Conservation (phyloP, 305 asterid genomes). For the Fraxinus floribunda region DNA sequence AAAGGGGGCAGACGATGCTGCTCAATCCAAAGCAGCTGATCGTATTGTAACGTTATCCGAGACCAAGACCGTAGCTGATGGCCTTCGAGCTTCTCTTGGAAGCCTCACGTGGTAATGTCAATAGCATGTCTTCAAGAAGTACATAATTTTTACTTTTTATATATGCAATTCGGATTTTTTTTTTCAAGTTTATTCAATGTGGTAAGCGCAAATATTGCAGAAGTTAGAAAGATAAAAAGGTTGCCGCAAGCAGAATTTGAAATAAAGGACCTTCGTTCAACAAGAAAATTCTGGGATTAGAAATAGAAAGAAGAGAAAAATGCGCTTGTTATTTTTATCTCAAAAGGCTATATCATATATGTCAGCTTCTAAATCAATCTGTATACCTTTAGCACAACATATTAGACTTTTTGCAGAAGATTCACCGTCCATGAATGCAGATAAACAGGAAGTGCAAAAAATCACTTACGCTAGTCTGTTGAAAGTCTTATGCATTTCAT, state of each 20-base stretch:
- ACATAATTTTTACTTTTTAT: not conserved
- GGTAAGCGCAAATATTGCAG: not conserved
- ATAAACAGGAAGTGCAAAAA: not conserved
- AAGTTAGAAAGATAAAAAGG: not conserved
- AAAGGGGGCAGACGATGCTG: conserved; percentile 88
- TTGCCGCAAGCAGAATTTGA: not conserved
- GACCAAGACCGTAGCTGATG: conserved; percentile 82
- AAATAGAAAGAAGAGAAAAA: not conserved
- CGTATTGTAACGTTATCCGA: conserved; percentile 55
- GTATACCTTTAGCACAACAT: not conserved
- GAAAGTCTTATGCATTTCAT: not conserved
- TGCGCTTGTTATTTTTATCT: not conserved
- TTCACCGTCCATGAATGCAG: not conserved
- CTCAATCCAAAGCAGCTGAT: conserved; percentile 66
- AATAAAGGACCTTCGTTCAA: not conserved
- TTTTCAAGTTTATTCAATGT: not conserved
- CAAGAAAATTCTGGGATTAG: not conserved
- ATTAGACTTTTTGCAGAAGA: not conserved
- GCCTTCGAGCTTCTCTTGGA: conserved; percentile 90
- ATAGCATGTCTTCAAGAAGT: not conserved
- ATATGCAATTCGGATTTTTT: not conserved
- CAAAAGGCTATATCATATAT: not conserved
- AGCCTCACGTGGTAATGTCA: conserved; percentile 71
- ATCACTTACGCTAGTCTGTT: not conserved
- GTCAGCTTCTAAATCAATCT: not conserved